phyloP scores from a whole-genome alignment of 768 basidiomycete genomes.

The Pulveroboletus sp. region DNA sequence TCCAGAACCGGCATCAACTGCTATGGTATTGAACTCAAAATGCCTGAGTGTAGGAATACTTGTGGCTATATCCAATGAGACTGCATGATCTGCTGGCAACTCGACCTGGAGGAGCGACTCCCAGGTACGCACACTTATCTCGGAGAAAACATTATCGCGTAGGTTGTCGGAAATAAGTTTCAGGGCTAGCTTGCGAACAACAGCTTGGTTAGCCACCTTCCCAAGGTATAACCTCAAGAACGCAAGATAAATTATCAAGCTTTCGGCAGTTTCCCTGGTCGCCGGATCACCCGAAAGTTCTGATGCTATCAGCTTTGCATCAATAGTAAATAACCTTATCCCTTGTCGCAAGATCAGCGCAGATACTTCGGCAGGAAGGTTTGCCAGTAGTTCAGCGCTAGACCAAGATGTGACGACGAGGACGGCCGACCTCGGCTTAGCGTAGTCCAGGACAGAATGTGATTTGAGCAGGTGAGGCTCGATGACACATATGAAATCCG shows the following conservation, averaged over 20 bases:
- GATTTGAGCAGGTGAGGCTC: constrained; percentile 76
- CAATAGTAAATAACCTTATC: constrained; percentile 54
- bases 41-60: constrained; percentile 39
- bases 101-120: constrained; percentile 56
- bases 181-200: constrained; percentile 49
- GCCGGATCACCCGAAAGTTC: constrained; percentile 24
- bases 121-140: constrained; percentile 61
- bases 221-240: constrained; percentile 85
- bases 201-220: constrained; percentile 47
- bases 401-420: constrained; percentile 77
- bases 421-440: constrained; percentile 62
- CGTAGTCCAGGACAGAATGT: constrained; percentile 64
- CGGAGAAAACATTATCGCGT: constrained; percentile 38
- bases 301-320: constrained; percentile 51
- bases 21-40: constrained; percentile 73
- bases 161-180: constrained; percentile 43
- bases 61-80: constrained; percentile 13
- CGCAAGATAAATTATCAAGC: constrained; percentile 64
- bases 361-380: constrained; percentile 49
- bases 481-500: constrained; percentile 71
- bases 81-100: constrained; percentile 27
- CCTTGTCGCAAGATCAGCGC: constrained; percentile 43
- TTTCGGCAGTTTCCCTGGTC: constrained; percentile 42
- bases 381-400: constrained; percentile 63
- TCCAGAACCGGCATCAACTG: constrained; percentile 55